A percentile compares a stretch with the other conserved stretches of the same genome.
These are phyloP conservation scores for Trametes coccinea DNA, from an alignment of 768 basidiomycete species.

Conservation along the genomic window DNA sequence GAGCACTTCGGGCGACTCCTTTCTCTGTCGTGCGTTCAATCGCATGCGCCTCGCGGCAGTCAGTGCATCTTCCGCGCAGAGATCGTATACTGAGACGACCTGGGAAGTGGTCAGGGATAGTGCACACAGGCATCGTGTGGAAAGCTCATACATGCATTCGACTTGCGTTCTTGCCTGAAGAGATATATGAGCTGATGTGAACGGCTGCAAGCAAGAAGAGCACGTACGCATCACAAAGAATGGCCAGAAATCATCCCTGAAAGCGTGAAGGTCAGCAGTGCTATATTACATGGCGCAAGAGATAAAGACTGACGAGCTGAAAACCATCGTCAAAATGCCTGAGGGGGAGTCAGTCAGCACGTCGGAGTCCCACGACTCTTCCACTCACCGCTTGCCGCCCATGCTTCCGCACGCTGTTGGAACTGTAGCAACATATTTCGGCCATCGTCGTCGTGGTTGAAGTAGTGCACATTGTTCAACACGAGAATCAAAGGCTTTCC, in stretches of 20 bases:
- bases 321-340: conserved; percentile 80
- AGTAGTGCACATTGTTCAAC: conserved; percentile 77
- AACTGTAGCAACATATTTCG: conserved; percentile 79
- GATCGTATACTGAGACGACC: conserved; percentile 74
- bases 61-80: conserved; percentile 57
- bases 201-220: background rate
- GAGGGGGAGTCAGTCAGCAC: conserved; percentile 6
- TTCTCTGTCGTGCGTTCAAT: conserved; percentile 35
- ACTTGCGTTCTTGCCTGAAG: conserved; percentile 63
- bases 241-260: conserved; percentile 84
- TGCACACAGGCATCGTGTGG: background rate
- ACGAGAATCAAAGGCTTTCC: conserved; percentile 76
- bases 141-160: conserved; percentile 63
- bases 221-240: conserved; percentile 64
- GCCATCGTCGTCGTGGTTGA: conserved; percentile 77
- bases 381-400: conserved; percentile 73
- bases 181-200: conserved; percentile 13
- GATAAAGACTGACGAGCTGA: conserved; percentile 56
- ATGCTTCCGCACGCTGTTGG: conserved; percentile 83
- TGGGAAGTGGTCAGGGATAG: conserved; percentile 27
- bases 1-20: conserved; percentile 39
- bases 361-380: background rate
- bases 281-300: background rate
- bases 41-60: conserved; percentile 59
- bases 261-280: conserved; percentile 11